Evolutionary conservation across 1,284 basidiomycete genomes (phyloP).

Genomic region (Ganoderma sinense): DNA sequence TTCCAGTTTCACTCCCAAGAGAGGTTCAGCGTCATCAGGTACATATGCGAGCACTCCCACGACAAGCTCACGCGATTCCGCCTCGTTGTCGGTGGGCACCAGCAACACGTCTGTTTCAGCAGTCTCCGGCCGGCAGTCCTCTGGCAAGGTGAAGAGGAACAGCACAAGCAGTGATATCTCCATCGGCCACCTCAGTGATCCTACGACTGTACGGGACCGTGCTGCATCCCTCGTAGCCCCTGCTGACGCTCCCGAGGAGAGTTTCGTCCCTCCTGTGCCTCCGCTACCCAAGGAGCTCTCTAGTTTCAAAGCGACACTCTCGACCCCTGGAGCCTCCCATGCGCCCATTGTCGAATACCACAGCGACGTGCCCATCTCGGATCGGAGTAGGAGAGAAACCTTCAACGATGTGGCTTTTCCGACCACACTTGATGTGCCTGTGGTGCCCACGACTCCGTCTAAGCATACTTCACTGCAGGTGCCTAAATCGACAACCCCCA

Average conservation of each 20-base stretch:
- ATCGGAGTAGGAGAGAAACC: conserved; percentile 34
- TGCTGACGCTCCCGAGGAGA: conserved; percentile 66
- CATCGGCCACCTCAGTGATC: conserved; percentile 72
- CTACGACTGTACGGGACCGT: conserved; percentile 69
- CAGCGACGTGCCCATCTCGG: conserved; percentile 39
- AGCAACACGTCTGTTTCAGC: conserved; percentile 79
- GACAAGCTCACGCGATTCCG: conserved; percentile 83
- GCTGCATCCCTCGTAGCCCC: conserved; percentile 63
- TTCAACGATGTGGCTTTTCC: conserved; percentile 33
- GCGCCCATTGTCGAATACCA: conserved; percentile 47
- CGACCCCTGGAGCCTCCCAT: conserved; percentile 57
- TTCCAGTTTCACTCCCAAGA: conserved; percentile 81
- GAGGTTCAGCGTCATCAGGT: conserved; percentile 89
- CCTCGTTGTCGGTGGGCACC: conserved; percentile 77
- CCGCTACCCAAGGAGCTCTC: conserved; percentile 93
- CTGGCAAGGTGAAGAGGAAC: conserved; percentile 67
- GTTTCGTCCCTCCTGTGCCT: conserved; percentile 91
- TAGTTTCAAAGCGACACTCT: conserved; percentile 67
- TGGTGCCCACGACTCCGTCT: conserved; percentile 40
- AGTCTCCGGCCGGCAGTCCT: conserved; percentile 70
- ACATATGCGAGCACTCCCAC: conserved; percentile 81
- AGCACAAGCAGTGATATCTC: conserved; percentile 90
- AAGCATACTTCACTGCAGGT: conserved; percentile 40
- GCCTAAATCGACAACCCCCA: conserved; percentile 44
- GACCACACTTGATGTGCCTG: conserved; percentile 61